Conservation (phyloP, 2,329 filamentous ascomycete genomes). For the Pyricularia pennisetigena region DNA sequence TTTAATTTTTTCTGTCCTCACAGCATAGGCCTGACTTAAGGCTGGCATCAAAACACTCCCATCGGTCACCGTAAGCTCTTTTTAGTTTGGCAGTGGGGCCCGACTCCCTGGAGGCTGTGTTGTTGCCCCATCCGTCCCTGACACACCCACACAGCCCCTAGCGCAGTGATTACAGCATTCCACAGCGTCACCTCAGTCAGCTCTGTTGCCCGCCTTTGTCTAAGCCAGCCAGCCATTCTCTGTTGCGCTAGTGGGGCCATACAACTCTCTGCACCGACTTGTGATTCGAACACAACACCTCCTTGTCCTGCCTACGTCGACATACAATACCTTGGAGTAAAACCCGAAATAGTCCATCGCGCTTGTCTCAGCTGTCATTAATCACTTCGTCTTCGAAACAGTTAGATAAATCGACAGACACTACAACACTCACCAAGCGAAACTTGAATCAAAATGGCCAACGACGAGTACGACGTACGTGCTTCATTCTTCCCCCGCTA, state of each 20-base stretch:
- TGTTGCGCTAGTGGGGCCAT: not conserved
- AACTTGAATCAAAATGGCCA: conserved; percentile 64
- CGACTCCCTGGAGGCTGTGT: not conserved
- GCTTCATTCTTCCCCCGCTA: conserved; percentile 13
- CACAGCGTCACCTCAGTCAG: not conserved
- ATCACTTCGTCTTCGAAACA: not conserved
- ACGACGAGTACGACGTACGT: conserved; percentile 99
- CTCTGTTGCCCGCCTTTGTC: not conserved
- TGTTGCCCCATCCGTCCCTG: not conserved
- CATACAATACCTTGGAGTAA: not conserved
- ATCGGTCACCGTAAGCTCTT: not conserved
- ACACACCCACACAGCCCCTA: not conserved
- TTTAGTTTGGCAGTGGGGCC: not conserved
- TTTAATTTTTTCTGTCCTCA: not conserved
- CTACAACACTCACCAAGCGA: not conserved
- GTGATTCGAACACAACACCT: not conserved
- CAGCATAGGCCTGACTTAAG: not conserved
- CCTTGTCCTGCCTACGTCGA: not conserved
- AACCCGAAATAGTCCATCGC: not conserved
- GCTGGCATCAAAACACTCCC: not conserved
- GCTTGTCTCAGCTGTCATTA: not conserved
- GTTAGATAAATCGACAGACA: not conserved
- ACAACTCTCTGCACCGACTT: not conserved
- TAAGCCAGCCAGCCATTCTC: not conserved
- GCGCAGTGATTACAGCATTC: not conserved